Conservation (phyloP, 2,329 filamentous ascomycete species). For the Lasiodiplodia gonubiensis region DNA sequence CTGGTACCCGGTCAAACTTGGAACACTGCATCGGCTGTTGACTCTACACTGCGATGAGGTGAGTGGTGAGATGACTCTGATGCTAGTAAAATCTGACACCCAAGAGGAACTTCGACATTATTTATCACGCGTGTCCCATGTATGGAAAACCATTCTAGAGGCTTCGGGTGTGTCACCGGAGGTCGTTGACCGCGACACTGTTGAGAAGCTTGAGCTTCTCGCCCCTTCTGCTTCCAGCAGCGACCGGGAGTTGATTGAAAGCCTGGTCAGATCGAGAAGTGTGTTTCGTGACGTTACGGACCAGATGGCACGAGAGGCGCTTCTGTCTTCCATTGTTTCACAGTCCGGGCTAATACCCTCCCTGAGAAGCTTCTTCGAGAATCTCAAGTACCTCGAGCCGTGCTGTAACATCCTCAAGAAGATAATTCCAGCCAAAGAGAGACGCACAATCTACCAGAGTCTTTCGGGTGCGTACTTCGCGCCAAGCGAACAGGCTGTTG, state of each 20-base stretch:
- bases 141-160: constrained; percentile 19
- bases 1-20: constrained; percentile 34
- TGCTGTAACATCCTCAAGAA: constrained; percentile 30
- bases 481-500: constrained; percentile 9
- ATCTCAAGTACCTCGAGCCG: constrained; percentile 33
- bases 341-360: constrained; percentile 31
- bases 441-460: constrained; percentile 26
- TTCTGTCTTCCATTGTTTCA: constrained; percentile 11
- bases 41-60: constrained; percentile 35
- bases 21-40: constrained; percentile 34
- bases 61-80: background rate
- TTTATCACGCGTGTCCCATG: constrained; percentile 25
- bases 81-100: no score
- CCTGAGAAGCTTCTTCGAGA: constrained; percentile 32
- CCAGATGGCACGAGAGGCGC: background rate
- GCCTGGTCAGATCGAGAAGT: constrained; percentile 2
- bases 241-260: constrained; percentile 17
- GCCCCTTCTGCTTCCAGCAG: constrained; percentile 27
- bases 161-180: background rate
- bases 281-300: constrained; percentile 24
- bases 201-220: constrained; percentile 29
- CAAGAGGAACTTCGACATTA: constrained; percentile 29
- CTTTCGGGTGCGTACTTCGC: constrained; percentile 31
- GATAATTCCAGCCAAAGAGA: constrained; percentile 28
- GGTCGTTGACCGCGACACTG: constrained; percentile 29